phyloP scores from a whole-genome alignment of 495 filamentous ascomycete genomes.

The Penicillium silybi region DNA sequence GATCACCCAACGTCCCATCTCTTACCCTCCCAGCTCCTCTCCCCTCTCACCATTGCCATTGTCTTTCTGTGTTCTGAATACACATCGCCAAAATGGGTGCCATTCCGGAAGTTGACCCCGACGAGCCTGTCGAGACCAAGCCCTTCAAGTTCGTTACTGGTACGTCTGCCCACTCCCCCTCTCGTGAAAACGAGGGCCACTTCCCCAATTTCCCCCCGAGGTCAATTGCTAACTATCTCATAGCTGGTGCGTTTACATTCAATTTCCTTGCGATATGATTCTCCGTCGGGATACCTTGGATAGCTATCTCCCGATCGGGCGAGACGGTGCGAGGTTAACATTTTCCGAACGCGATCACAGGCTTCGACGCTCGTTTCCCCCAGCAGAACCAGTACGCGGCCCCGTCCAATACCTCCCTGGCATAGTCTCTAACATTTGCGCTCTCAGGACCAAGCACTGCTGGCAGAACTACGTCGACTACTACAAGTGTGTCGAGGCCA shows the following conservation, averaged over 20 bases:
- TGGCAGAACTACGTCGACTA: conserved; percentile 99
- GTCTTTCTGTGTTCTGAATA: conserved; percentile 15
- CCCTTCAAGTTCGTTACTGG: conserved; percentile 99
- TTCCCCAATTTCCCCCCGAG: conserved; percentile 24
- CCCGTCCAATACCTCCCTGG: background rate
- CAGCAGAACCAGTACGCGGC: conserved; percentile 83
- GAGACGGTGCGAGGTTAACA: conserved; percentile 27
- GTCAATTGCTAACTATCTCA: conserved; percentile 45
- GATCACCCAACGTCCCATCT: conserved; percentile 27
- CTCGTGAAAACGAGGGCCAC: conserved; percentile 18
- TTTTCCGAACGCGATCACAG: conserved; percentile 45
- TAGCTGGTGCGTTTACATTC: conserved; percentile 43
- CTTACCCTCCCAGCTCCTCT: conserved; percentile 24
- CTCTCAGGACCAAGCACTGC: conserved; percentile 70
- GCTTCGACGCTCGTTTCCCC: conserved; percentile 98
- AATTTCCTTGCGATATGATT: conserved; percentile 13
- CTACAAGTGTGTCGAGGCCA: conserved; percentile 97
- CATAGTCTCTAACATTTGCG: conserved; percentile 6
- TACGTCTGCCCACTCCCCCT: conserved; percentile 48
- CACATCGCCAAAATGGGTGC: conserved; percentile 45
- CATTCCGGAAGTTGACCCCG: conserved; percentile 76
- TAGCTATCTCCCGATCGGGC: conserved; percentile 15
- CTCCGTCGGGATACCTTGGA: conserved; percentile 8
- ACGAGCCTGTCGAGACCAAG: conserved; percentile 84
- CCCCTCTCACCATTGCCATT: conserved; percentile 15